Percentiles rank a stretch among this genome's conserved stretches.
phyloP scores from a whole-genome alignment of 1,139 yeast genomes.

The Suhomyces chickasaworum region DNA sequence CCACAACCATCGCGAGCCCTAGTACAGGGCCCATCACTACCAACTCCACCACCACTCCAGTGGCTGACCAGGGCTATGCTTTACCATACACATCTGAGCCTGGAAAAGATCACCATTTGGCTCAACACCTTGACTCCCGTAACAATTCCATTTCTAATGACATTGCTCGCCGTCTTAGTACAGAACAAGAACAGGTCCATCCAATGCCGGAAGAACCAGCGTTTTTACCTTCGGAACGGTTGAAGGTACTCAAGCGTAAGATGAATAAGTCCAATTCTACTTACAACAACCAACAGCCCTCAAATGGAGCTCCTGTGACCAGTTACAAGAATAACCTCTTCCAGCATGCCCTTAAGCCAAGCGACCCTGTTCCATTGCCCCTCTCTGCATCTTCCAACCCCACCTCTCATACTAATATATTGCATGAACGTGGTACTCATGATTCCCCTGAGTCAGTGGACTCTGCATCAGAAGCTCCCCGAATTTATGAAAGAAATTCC shows the following conservation, averaged over 20 bases:
- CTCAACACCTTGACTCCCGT: neutral
- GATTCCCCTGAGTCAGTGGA: slow-evolving; percentile 11
- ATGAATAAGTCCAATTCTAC: slow-evolving; percentile 10
- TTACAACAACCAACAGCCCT: neutral
- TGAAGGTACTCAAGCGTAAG: slow-evolving; percentile 29
- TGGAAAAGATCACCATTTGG: neutral
- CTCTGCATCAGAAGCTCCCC: slow-evolving; percentile 5
- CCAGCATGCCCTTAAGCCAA: slow-evolving; percentile 27
- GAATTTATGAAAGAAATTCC: neutral
- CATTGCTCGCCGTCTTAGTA: neutral
- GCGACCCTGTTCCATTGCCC: slow-evolving; percentile 24
- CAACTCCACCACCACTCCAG: neutral
- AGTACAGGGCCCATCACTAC: neutral
- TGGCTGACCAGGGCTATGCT: neutral
- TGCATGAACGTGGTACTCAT: slow-evolving; percentile 2
- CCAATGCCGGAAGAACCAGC: slow-evolving; percentile 4
- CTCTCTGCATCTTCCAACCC: neutral
- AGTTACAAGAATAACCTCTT: slow-evolving; percentile 18
- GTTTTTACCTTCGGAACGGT: slow-evolving; percentile 31
- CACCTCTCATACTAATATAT: neutral
- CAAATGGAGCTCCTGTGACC: slow-evolving; percentile 9
- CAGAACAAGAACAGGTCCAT: neutral
- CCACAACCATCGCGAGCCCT: neutral
- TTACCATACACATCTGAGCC: neutral
- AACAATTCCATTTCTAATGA: neutral